These are phyloP conservation scores for Diplodia sapinea DNA, from an alignment of 2,329 filamentous ascomycete species.

Conservation along the genomic window DNA sequence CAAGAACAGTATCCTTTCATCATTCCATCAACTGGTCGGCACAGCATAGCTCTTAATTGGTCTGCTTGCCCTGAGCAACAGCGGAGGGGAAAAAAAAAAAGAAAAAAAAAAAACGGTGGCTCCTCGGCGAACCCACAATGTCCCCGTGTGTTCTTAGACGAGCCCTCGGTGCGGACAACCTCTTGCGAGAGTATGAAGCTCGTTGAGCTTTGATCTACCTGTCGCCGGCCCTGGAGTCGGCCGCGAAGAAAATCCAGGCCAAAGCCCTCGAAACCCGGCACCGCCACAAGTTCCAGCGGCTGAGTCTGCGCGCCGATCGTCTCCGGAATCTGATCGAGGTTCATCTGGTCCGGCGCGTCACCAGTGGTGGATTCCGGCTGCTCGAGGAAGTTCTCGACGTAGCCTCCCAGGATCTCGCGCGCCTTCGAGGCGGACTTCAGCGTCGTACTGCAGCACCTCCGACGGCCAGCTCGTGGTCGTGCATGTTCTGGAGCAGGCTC, in stretches of 20 bases:
- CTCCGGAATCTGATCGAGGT: constrained; percentile 5
- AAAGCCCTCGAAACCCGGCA: constrained; percentile 8
- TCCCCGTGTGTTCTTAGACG: too few relatives aligned
- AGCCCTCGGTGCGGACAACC: not conserved
- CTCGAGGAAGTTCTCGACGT: not conserved
- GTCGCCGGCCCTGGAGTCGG: not conserved
- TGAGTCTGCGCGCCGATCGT: constrained; percentile 4
- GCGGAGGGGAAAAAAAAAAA: too few relatives aligned
- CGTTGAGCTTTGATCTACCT: not conserved
- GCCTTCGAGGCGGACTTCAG: not conserved
- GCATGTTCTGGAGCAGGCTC: constrained; percentile 54
- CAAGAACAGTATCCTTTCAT: too few relatives aligned
- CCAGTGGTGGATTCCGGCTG: too few relatives aligned
- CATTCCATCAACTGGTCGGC: too few relatives aligned
- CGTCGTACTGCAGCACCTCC: constrained; percentile 5
- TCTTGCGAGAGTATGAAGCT: not conserved
- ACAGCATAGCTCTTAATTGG: too few relatives aligned
- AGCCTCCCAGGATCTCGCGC: too few relatives aligned
- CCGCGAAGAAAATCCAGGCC: not conserved
- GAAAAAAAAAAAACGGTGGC: not conserved
- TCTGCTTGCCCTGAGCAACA: not conserved
- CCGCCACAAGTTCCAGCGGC: constrained; percentile 3
- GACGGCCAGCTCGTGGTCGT: constrained; percentile 41
- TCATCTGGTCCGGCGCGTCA: not conserved
- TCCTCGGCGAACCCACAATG: not conserved